A percentile compares a stretch with the other conserved stretches of the same genome.
These are phyloP conservation scores for Lipomyces sp. DNA, from an alignment of 805 yeast genomes.

Conservation along the genomic window DNA sequence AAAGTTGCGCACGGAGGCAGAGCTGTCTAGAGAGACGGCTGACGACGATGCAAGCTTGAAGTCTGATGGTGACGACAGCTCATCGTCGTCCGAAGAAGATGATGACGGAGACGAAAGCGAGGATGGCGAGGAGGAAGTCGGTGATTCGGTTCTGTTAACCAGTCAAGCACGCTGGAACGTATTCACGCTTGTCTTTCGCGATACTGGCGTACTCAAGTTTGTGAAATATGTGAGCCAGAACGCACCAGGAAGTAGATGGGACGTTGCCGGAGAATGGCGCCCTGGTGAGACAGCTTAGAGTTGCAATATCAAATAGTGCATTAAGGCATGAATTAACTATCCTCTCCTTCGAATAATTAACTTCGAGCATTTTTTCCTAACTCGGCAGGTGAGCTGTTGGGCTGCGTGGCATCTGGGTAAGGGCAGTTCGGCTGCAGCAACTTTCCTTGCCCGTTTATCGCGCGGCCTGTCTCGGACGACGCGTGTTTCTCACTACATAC, in stretches of 20 bases:
- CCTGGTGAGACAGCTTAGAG: no score
- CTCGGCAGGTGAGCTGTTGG: no score
- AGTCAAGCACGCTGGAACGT: slow-evolving; percentile 82
- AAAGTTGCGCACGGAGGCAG: slow-evolving; percentile 11
- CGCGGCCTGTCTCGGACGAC: no score
- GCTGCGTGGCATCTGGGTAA: no score
- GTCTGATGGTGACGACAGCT: slow-evolving; percentile 40
- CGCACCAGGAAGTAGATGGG: slow-evolving; percentile 94
- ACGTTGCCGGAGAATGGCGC: slow-evolving; percentile 70
- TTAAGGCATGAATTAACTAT: no score
- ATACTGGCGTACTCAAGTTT: slow-evolving; percentile 82
- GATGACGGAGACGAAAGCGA: slow-evolving; percentile 67
- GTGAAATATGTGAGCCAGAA: slow-evolving; percentile 84
- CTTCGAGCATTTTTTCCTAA: no score
- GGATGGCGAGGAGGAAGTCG: slow-evolving; percentile 51
- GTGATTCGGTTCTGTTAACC: slow-evolving; percentile 73
- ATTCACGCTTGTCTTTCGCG: slow-evolving; percentile 72
- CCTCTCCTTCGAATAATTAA: no score
- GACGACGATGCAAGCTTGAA: no score
- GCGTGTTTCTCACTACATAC: no score
- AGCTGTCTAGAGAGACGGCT: not conserved
- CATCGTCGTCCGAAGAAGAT: slow-evolving; percentile 38
- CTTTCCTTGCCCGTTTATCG: no score
- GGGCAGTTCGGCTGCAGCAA: no score
- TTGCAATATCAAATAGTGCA: not conserved